Percentiles rank a stretch among this genome's conserved stretches.
phyloP scores from a whole-genome alignment of 352 stramenopile species.

The Lagenidium sp. region DNA sequence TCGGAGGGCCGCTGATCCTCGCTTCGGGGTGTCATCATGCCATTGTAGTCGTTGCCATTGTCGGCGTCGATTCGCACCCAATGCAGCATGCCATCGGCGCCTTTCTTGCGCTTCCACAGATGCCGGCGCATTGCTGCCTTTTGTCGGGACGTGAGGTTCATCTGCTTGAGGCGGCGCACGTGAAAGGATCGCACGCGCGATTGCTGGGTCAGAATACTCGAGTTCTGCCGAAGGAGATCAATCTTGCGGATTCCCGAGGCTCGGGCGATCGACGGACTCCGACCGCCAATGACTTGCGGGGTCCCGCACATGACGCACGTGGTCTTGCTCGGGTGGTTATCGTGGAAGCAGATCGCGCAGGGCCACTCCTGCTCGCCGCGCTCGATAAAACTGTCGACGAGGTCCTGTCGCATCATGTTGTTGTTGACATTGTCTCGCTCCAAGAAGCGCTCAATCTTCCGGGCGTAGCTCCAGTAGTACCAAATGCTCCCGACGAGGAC shows the following conservation, averaged over 20 bases:
- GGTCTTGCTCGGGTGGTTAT: constrained; percentile 78
- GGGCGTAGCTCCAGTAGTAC: constrained; percentile 86
- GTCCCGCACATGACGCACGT: constrained; percentile 82
- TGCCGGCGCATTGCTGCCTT: constrained; percentile 71
- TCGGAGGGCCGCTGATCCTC: constrained; percentile 12
- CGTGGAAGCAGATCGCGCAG: constrained; percentile 84
- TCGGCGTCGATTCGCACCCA: constrained; percentile 73
- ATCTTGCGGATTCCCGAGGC: constrained; percentile 60
- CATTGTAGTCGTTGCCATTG: constrained; percentile 24
- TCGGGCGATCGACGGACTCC: constrained; percentile 51
- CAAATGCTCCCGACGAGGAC: constrained; percentile 65
- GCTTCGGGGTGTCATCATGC: constrained; percentile 32
- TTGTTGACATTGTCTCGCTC: constrained; percentile 79
- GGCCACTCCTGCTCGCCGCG: constrained; percentile 76
- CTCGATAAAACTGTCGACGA: constrained; percentile 77
- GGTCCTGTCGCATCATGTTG: constrained; percentile 85
- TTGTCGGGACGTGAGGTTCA: constrained; percentile 72
- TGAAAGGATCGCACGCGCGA: constrained; percentile 78
- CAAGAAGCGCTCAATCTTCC: constrained; percentile 81
- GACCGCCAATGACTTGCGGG: constrained; percentile 45
- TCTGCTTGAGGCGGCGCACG: constrained; percentile 77
- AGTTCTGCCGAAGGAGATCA: constrained; percentile 49
- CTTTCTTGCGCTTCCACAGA: constrained; percentile 66
- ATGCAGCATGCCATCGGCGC: constrained; percentile 60
- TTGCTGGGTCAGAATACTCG: constrained; percentile 74